phyloP scores from a whole-genome alignment of 2,329 filamentous ascomycete genomes.

The Trichoderma cornu-damae region DNA sequence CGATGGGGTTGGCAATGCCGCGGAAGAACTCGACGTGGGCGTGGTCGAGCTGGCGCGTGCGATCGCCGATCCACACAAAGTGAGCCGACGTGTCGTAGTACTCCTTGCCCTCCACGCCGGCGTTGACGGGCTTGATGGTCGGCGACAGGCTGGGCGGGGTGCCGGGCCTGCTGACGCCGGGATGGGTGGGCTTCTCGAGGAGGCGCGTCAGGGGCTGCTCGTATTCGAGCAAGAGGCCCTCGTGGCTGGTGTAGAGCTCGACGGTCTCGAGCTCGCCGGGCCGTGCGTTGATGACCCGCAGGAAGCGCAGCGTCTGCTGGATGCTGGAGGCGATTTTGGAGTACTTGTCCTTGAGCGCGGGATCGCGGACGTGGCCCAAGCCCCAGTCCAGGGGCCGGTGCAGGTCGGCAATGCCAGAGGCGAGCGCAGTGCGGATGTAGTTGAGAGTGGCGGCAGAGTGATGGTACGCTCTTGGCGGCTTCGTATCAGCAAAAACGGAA shows the following conservation, averaged over 20 bases:
- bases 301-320: conserved; percentile 87
- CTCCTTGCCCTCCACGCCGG: conserved; percentile 43
- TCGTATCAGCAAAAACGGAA: background rate
- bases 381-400: conserved; percentile 94
- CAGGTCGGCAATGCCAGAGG: conserved; percentile 86
- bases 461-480: conserved; percentile 74
- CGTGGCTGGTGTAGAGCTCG: conserved; percentile 92
- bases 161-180: conserved; percentile 37
- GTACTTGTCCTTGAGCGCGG: conserved; percentile 80
- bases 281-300: conserved; percentile 85
- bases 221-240: conserved; percentile 90
- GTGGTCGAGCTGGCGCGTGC: conserved; percentile 86
- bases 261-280: conserved; percentile 82
- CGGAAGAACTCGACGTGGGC: conserved; percentile 97
- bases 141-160: conserved; percentile 40
- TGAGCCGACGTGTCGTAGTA: conserved; percentile 95
- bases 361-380: conserved; percentile 83
- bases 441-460: conserved; percentile 93
- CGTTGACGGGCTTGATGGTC: conserved; percentile 29
- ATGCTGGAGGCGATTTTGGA: conserved; percentile 77
- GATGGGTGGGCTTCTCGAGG: conserved; percentile 61
- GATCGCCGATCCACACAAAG: conserved; percentile 97
- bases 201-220: conserved; percentile 80
- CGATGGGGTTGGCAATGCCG: conserved; percentile 91
- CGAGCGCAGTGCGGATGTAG: conserved; percentile 77